phyloP scores from a whole-genome alignment of 768 basidiomycete species.

The Tulasnella sp. region DNA sequence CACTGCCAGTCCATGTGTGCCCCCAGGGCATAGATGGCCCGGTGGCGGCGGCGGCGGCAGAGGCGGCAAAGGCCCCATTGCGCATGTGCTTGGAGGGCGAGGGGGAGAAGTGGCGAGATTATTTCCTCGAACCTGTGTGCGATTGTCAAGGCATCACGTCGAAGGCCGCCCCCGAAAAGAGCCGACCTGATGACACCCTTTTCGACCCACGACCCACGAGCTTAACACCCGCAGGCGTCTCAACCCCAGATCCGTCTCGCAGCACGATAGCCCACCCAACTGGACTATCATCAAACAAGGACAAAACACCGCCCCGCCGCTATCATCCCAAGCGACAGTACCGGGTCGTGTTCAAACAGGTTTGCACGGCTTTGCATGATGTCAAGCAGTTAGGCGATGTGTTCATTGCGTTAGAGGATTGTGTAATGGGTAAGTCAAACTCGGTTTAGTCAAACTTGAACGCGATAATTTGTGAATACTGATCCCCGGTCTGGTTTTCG shows the following conservation, averaged over 20 bases:
- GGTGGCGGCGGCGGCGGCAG: not conserved
- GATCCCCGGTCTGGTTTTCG: not conserved
- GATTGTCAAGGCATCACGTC: not conserved
- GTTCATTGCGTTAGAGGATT: not conserved
- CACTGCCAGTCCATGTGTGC: not conserved
- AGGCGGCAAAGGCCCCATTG: too few relatives aligned
- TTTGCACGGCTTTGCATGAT: not conserved
- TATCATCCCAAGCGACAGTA: not conserved
- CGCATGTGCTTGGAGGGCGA: too few relatives aligned
- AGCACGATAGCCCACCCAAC: too few relatives aligned
- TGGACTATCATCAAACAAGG: too few relatives aligned
- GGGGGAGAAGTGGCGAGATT: not conserved
- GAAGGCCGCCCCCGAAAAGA: too few relatives aligned
- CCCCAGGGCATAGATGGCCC: not conserved
- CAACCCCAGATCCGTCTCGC: too few relatives aligned
- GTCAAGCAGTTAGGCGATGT: not conserved
- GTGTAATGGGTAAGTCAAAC: not conserved
- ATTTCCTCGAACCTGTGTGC: not conserved
- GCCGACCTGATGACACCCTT: too few relatives aligned
- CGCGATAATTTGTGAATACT: not conserved
- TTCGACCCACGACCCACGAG: too few relatives aligned
- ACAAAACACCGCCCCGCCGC: not conserved
- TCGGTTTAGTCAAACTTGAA: not conserved
- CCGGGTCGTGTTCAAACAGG: not conserved
- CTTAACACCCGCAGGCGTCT: too few relatives aligned